Evolutionary conservation across 2,329 filamentous ascomycete genomes (phyloP).

Genomic region (Botrytis squamosa): DNA sequence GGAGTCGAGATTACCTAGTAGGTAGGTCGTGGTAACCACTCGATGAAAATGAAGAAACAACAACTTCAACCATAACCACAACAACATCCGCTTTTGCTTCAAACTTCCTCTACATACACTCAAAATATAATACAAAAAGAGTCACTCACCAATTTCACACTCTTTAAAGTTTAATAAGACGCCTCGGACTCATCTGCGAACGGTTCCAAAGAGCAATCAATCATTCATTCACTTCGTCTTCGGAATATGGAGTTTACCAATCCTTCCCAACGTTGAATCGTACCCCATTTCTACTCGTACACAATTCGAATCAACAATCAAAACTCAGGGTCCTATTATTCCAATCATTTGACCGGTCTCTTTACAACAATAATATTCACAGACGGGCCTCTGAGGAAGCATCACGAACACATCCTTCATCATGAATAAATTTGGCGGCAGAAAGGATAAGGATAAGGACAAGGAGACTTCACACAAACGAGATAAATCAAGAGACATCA

Average conservation of each 20-base stretch:
- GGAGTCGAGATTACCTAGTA: neutral
- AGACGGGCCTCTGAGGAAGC: neutral
- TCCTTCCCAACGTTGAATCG: neutral
- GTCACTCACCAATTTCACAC: neutral
- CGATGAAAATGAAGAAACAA: neutral
- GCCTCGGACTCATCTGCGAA: neutral
- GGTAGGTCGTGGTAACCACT: neutral
- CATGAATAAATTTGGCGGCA: slow-evolving; percentile 43
- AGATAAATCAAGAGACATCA: slow-evolving; percentile 53
- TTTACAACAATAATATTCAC: neutral
- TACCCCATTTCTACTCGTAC: neutral
- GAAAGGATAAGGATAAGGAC: slow-evolving; percentile 59
- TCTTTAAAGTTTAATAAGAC: neutral
- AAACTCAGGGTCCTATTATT: neutral
- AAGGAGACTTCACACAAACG: slow-evolving; percentile 47
- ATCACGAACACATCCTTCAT: neutral
- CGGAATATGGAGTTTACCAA: neutral
- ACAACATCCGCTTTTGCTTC: neutral
- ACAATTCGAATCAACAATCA: neutral
- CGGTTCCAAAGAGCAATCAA: neutral
- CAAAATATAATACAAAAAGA: neutral
- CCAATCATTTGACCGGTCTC: neutral
- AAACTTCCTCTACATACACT: neutral
- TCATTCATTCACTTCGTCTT: neutral
- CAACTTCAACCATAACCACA: neutral